Base-by-base conservation (phyloP, 164 flowering plant species). In the Nymphaea colorata region DNA sequence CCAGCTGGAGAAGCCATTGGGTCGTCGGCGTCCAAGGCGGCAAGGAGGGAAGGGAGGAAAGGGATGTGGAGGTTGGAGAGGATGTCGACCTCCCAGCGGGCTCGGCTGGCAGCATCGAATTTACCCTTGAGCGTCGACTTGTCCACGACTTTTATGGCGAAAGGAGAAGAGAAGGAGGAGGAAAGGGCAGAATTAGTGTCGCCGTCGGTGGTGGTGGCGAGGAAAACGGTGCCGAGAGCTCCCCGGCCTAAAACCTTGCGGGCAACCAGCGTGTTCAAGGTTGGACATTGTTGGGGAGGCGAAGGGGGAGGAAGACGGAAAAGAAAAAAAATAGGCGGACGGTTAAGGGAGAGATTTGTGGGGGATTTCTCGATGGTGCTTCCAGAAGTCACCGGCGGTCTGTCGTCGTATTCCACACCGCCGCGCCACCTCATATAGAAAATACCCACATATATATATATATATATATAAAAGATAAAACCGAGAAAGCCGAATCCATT, bases 221-320 rank as follows among this genome's bases (percentile, higher is more conserved):
- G 79, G 76, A 94, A 86, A 15, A 94, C 98, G 2, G 96, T 91
- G 8, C 98, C 98, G 87, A 82, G 85, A 45, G 98, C 98, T 5
- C 98, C 98, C 71, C 79, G 83, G 61, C 98, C 98, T 8, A 94
- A 80, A 25, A 89, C 81, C 69, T 79, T 85, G 61, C 82, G 67
- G 55, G 84, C 86, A 36, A 53, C 72, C 18, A 93, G 82, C 74
- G 78, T 77, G 70, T 80, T 78, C 7, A 88, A 0, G 79, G 68
- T 42, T 59, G 8, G 43, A 15, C 36, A 75, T 75, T 80, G 69
- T 73, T 25, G 0, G 36, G 36, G 36, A 25, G 36, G 36, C n/a
- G 36, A 25, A 25, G 36, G 1, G 5, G 63, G 62, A 67, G 0
- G 67, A 62, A 68, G 64, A 69, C 65, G 68, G 55, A 12, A 59